A percentile compares a stretch with the other conserved stretches of the same genome.
Evolutionary conservation across 176 grass and related monocot species (phyloP).

Genomic region (Aegilops bicornis): DNA sequence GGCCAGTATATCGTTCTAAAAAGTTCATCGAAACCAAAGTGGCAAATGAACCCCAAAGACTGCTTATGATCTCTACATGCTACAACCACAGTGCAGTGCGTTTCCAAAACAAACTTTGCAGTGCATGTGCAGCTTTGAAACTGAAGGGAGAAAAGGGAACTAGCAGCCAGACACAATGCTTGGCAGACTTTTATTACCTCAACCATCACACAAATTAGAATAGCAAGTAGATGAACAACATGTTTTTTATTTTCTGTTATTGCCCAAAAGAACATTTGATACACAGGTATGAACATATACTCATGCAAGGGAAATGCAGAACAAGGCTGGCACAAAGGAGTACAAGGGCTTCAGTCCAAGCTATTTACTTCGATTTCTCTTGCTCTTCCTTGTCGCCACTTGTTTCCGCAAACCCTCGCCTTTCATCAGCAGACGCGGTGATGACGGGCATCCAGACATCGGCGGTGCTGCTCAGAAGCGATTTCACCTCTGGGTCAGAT

Average conservation of each 20-base stretch:
- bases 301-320: neutral
- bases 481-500: constrained; percentile 77
- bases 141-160: neutral
- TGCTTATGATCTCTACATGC: neutral
- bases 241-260: constrained; percentile 15
- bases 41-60: neutral
- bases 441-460: constrained; percentile 96
- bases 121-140: neutral
- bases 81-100: too few relatives aligned
- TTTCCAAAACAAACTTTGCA: neutral
- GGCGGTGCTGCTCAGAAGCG: constrained; percentile 79
- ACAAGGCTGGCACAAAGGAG: neutral
- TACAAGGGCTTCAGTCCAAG: neutral
- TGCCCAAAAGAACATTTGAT: neutral
- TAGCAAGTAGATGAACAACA: neutral
- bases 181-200: neutral
- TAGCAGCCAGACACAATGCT: neutral
- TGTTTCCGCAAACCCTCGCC: constrained; percentile 46
- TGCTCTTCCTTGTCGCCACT: constrained; percentile 41
- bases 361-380: constrained; percentile 34
- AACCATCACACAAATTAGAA: neutral
- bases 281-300: neutral
- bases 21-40: neutral
- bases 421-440: constrained; percentile 75
- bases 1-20: neutral